phyloP scores from a whole-genome alignment of 139 green algal genomes.

The Chlorella sp. region DNA sequence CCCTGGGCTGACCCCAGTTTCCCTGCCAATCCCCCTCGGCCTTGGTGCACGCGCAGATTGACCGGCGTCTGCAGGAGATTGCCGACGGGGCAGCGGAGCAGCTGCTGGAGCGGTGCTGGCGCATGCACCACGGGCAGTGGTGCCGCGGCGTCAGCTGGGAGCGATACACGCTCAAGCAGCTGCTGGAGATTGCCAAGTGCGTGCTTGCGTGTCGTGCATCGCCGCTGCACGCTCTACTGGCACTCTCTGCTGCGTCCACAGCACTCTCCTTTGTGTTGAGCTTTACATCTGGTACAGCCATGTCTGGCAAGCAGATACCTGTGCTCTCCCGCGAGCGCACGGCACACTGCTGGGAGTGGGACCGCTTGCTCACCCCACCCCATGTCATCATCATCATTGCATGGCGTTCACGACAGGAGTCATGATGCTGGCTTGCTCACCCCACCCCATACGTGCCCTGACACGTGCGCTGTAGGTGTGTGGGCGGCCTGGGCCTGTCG shows the following conservation, averaged over 20 bases:
- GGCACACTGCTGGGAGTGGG: too few species aligned
- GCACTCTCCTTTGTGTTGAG: too few species aligned
- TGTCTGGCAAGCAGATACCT: too few species aligned
- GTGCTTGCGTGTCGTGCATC: background rate
- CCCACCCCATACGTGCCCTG: background rate
- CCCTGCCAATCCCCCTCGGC: background rate
- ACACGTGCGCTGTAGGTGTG: slow-evolving; percentile 34
- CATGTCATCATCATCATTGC: too few species aligned
- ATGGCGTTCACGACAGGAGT: too few species aligned
- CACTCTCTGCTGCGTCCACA: too few species aligned
- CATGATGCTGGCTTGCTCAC: background rate
- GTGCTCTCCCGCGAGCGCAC: too few species aligned
- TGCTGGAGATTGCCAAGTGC: slow-evolving; percentile 64
- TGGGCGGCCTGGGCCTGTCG: slow-evolving; percentile 61
- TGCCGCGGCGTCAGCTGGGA: slow-evolving; percentile 71
- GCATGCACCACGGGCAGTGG: slow-evolving; percentile 37
- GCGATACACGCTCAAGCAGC: slow-evolving; percentile 42
- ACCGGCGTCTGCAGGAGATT: slow-evolving; percentile 45
- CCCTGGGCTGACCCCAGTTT: too few species aligned
- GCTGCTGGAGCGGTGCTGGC: slow-evolving; percentile 40
- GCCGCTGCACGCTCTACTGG: background rate
- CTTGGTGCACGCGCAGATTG: slow-evolving; percentile 19
- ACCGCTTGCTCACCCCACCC: too few species aligned
- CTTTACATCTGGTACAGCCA: too few species aligned
- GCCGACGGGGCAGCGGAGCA: slow-evolving; percentile 22